phyloP scores from a whole-genome alignment of 2,329 filamentous ascomycete genomes.

The Trichoderma sp. region DNA sequence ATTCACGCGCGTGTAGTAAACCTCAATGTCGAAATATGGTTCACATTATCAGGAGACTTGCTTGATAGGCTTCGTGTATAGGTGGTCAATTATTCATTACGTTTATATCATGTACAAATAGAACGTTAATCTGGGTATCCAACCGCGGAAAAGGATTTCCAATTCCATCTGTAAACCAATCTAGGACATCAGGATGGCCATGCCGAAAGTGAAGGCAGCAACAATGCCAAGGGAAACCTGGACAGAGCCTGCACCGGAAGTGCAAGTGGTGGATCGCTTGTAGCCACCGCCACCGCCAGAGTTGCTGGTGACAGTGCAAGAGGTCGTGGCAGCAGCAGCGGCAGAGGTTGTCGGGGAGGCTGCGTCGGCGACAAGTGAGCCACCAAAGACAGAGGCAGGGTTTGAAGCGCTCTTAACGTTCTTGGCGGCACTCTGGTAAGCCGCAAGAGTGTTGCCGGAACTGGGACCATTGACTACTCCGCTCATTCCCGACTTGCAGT shows the following conservation, averaged over 20 bases:
- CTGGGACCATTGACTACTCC: conserved; percentile 24
- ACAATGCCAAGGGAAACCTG: conserved; percentile 6
- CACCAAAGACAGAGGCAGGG: background rate
- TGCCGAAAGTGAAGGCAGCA: conserved; percentile 7
- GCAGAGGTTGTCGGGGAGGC: background rate
- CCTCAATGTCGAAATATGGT: background rate
- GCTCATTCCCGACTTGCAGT: conserved; percentile 27
- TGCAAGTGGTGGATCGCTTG: conserved; percentile 3
- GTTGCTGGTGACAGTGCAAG: background rate
- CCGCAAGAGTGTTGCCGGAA: conserved; percentile 11
- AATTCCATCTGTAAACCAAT: background rate
- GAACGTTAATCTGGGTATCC: background rate
- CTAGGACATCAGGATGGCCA: conserved; percentile 14
- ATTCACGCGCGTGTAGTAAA: background rate
- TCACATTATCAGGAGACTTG: background rate
- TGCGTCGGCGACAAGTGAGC: background rate
- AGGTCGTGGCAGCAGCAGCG: background rate
- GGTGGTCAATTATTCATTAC: background rate
- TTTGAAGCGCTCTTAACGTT: background rate
- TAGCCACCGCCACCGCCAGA: background rate
- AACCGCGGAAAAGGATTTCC: background rate
- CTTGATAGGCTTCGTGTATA: background rate
- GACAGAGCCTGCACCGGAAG: conserved; percentile 9
- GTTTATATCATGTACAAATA: background rate
- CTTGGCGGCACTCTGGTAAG: conserved; percentile 15